Base-by-base conservation (phyloP, 805 yeast genomes). In the Nematodospora valgi region DNA sequence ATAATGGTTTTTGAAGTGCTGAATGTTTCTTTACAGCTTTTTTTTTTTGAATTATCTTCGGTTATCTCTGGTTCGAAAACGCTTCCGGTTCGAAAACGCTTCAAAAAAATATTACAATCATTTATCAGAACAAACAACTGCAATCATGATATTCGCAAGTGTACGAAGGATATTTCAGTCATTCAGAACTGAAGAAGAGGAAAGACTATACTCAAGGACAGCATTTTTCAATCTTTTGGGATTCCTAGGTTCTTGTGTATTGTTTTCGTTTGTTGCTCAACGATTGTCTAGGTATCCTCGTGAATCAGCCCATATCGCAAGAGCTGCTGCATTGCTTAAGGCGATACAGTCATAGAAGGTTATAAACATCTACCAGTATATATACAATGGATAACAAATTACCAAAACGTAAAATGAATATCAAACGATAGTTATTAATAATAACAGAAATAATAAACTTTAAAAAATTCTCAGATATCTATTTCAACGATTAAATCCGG, bases 181-280 rank as follows among this genome's bases (percentile, higher is more conserved):
- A 4, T 86, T 86, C 51, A 62, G 96, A 13, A 76, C 93, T 2
- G 95, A 86, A 43, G 94, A 86, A 46, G 95, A 86, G 48, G 95
- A 87, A 54, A 64, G 89, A 33, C 63, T 69, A 34, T 82, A 78
- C 47, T 84, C 95, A 0, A 64, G 96, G 31, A 70, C 74, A 43
- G 95, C 95, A 1, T 82, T 82, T 51, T 82, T 80, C 61, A 78
- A 86, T 43, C 69, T 87, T 19, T 63, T 86, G 19, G 95, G 95
- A 11, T 86, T 85, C 47, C 56, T 86, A 11, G 87, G 91, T 0
- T 74, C 88, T 12, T 85, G 95, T 54, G 89, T 85, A 10, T 61
- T 80, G 22, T 86, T 87, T 55, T 82, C 91, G 20, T 78, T 86
- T 46, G 78, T 85, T 36, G 88, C 94, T 3, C 94, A 84, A 56